Evolutionary conservation across 2,329 filamentous ascomycete genomes (phyloP).

Genomic region (Thielaviopsis populi): DNA sequence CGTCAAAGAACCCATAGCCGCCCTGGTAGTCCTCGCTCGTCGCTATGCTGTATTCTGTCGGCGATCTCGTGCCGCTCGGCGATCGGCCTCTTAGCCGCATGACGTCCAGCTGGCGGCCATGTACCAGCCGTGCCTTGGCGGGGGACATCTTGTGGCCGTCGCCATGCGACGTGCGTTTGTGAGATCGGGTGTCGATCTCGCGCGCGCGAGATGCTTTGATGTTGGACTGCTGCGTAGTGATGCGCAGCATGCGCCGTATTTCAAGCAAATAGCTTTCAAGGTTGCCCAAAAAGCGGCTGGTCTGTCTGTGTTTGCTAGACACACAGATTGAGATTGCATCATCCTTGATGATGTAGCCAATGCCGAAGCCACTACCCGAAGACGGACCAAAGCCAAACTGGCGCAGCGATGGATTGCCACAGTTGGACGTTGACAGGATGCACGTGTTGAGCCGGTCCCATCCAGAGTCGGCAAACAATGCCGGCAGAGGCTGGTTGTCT

Average conservation of each 20-base stretch:
- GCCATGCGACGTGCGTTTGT: not conserved
- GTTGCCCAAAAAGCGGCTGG: constrained; percentile 74
- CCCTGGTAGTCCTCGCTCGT: constrained; percentile 77
- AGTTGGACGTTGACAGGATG: constrained; percentile 94
- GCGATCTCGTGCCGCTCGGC: constrained; percentile 38
- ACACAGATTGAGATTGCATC: constrained; percentile 66
- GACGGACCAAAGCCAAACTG: constrained; percentile 97
- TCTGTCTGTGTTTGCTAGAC: constrained; percentile 86
- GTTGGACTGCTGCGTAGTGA: constrained; percentile 38
- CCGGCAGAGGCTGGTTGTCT: constrained; percentile 44
- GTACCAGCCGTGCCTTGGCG: constrained; percentile 52
- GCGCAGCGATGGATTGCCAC: constrained; percentile 83
- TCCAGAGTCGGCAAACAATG: constrained; percentile 72
- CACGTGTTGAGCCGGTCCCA: constrained; percentile 96
- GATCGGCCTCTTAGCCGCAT: constrained; percentile 31
- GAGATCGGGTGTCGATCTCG: constrained; percentile 31
- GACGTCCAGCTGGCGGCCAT: constrained; percentile 29
- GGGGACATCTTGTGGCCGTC: not conserved
- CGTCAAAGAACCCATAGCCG: constrained; percentile 94
- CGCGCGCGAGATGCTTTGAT: constrained; percentile 34
- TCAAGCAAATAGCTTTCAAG: constrained; percentile 84
- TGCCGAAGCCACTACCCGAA: constrained; percentile 85
- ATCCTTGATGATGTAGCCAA: constrained; percentile 98
- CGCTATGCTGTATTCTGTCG: constrained; percentile 50
- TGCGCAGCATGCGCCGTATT: constrained; percentile 66